Base-by-base conservation (phyloP, 2,329 filamentous ascomycete species). In the Talaromyces verruculosus region DNA sequence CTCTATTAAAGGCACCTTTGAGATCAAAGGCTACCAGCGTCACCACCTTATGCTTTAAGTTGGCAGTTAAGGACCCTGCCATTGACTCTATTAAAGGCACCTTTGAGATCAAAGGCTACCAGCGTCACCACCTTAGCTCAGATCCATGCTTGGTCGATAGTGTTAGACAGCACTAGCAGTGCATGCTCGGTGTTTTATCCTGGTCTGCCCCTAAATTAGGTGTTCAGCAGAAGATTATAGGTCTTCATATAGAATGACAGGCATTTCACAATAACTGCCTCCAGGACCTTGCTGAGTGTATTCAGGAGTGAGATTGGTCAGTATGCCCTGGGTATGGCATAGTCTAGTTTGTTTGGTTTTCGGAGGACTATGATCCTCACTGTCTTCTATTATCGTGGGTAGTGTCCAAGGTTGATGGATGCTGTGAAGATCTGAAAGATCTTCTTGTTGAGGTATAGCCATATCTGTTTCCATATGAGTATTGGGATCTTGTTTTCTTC, bases 291-390 rank as follows among this genome's bases (percentile, higher is more conserved):
- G 33, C 70, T 65, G 19, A 70, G 66, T 30, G 69, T 73, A 22
- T 70, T 70, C 0, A 75, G 69, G n/a, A 60, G 69, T 45, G 70
- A 74, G 51, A 75, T 75, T 19, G 68, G 73, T 8, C 68, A 66
- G 37, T 74, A 74, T 13, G 70, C 70, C 45, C 70, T 67, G 0
- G 70, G 67, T 1, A 68, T 33, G 22, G 65, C 66, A 59, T 76
- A 76, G 60, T 75, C 69, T 25, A 60, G 67, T 43, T 75, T 73
- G 5, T 67, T 65, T 2, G 69, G 72, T 49, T 75, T 75, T 28
- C 70, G 62, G 30, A 74, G 61, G 1, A 72, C 68, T 4, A 73
- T 55, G 39, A 74, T 73, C 19, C 66, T 67, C 22, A 67, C 69
- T 13, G 22, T 63, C 7, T 68, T 61, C 70, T 64, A 73, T 65